A percentile compares a stretch with the other conserved stretches of the same genome.
Conservation (phyloP, 208 protist species). For the Acanthamoeba royreba region DNA sequence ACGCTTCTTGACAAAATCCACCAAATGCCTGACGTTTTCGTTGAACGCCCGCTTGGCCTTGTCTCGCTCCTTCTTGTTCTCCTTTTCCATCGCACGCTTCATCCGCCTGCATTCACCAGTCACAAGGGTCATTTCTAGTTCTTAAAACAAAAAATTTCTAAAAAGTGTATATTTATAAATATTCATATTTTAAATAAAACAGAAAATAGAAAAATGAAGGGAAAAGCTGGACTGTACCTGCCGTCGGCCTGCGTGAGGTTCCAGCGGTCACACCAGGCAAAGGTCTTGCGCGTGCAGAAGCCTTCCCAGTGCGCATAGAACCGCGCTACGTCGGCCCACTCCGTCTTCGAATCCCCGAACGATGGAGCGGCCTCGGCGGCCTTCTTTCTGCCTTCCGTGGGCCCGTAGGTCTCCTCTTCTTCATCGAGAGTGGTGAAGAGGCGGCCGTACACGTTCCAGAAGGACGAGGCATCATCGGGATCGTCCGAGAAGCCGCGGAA, state of each 20-base stretch:
- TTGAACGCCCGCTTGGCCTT: constrained; percentile 55
- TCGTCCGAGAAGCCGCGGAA: constrained; percentile 57
- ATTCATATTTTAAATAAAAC: neutral
- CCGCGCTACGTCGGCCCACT: neutral
- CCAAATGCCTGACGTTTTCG: constrained; percentile 64
- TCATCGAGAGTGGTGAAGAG: constrained; percentile 68
- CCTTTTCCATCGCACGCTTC: constrained; percentile 74
- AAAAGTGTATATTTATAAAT: neutral
- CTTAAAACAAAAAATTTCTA: neutral
- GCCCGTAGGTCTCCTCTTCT: constrained; percentile 42
- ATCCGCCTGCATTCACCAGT: constrained; percentile 53
- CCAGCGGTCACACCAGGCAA: constrained; percentile 56
- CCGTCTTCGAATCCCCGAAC: constrained; percentile 47
- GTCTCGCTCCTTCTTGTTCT: constrained; percentile 69
- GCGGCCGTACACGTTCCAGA: constrained; percentile 65
- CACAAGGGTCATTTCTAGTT: too few species aligned
- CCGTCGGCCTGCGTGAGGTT: constrained; percentile 3
- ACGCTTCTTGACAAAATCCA: constrained; percentile 58
- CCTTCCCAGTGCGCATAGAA: constrained; percentile 69
- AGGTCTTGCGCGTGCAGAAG: constrained; percentile 64
- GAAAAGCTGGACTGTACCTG: neutral
- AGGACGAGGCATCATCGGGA: constrained; percentile 59
- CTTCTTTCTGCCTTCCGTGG: neutral
- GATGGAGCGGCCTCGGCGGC: neutral
- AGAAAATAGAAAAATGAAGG: neutral